Evolutionary conservation across 768 basidiomycete species (phyloP).

Genomic region (Leccinum pellstonianum): DNA sequence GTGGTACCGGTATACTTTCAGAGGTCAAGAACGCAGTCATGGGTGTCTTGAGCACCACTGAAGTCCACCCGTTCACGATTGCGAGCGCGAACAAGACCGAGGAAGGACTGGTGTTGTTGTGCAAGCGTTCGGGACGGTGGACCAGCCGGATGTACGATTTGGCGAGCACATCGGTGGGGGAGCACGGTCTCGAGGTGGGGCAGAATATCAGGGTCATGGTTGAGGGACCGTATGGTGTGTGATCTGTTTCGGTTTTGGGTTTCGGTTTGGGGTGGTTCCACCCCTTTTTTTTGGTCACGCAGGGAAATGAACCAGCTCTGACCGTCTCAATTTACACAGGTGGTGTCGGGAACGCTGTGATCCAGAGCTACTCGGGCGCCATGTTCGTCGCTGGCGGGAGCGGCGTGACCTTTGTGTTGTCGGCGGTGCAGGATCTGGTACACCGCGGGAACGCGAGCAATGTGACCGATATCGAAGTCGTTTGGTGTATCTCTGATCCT

Average conservation of each 20-base stretch:
- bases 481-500: slow-evolving; percentile 67
- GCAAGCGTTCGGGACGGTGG: slow-evolving; percentile 68
- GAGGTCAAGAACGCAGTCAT: slow-evolving; percentile 24
- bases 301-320: background rate
- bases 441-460: slow-evolving; percentile 46
- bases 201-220: slow-evolving; percentile 41
- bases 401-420: slow-evolving; percentile 70
- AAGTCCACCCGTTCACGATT: slow-evolving; percentile 82
- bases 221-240: slow-evolving; percentile 55
- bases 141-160: slow-evolving; percentile 56
- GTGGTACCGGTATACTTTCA: background rate
- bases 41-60: slow-evolving; percentile 55
- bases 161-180: slow-evolving; percentile 37
- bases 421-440: slow-evolving; percentile 64
- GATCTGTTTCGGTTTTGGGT: background rate
- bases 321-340: slow-evolving; percentile 32
- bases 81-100: slow-evolving; percentile 55
- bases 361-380: slow-evolving; percentile 64
- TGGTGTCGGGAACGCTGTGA: slow-evolving; percentile 60
- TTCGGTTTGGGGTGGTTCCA: background rate
- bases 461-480: slow-evolving; percentile 58
- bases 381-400: slow-evolving; percentile 73
- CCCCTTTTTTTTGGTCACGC: background rate
- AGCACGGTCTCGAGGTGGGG: slow-evolving; percentile 26
- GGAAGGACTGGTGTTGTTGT: slow-evolving; percentile 66